These are phyloP conservation scores for Vigna trinervia DNA, from an alignment of 306 rosid genomes.

Conservation along the genomic window DNA sequence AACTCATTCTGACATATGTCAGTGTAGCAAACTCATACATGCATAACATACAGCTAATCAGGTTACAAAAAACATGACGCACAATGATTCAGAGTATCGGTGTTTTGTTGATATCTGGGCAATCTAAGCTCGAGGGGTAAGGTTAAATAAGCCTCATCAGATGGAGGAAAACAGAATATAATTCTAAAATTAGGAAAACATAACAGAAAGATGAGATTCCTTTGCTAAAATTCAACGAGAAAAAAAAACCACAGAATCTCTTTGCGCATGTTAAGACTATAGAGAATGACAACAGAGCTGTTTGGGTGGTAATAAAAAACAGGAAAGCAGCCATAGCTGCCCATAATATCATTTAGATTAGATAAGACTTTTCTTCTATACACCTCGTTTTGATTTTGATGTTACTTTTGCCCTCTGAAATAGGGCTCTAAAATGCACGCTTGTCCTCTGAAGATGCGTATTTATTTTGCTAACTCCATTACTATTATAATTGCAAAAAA, in stretches of 20 bases:
- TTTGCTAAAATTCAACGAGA: constrained; percentile 35
- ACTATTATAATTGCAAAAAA: background rate
- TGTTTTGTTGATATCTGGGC: constrained; percentile 37
- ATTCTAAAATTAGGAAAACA: constrained; percentile 37
- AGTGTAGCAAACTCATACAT: no score
- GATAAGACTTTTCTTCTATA: background rate
- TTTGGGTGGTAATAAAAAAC: background rate
- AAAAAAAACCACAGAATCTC: background rate
- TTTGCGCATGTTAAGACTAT: background rate
- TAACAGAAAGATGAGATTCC: constrained; percentile 40
- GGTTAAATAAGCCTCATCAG: constrained; percentile 2
- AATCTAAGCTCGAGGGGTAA: background rate
- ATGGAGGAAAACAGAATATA: constrained; percentile 3
- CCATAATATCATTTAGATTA: background rate
- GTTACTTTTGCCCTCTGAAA: background rate
- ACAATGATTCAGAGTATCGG: background rate
- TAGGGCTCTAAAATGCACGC: background rate
- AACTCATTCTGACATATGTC: no score
- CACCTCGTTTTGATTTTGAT: constrained; percentile 5
- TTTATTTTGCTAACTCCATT: background rate
- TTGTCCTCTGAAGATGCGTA: background rate
- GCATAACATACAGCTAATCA: no score
- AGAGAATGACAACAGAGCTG: background rate
- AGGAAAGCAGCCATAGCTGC: constrained; percentile 10
- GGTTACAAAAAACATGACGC: no score